Evolutionary conservation across 352 stramenopile genomes (phyloP), one percentile per base, ranked within the genome.

Genomic region (Phytophthora pseudosyringae): DNA sequence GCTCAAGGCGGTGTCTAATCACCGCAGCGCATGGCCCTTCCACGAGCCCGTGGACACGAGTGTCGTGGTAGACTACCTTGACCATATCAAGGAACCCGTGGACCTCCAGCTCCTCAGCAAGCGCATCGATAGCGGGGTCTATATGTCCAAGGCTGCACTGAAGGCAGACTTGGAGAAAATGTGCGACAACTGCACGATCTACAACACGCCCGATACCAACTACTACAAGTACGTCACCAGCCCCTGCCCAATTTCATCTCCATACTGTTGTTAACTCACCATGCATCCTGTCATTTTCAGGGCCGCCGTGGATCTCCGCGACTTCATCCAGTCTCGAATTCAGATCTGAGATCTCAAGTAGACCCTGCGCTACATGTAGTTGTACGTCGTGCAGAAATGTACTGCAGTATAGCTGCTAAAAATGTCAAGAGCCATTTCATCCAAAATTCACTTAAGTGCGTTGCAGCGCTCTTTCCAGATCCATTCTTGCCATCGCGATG

Each of bases 11-110:
- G 78, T 99, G 11, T 92, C 91, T 40, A 97, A 91, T 59, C 95
- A 99, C 69, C 91, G 97, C 36, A 98, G 95, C 59, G 86, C 97
- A 28, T 99, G 97, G 98, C 96, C 96, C 8, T 99, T 99, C 73
- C 91, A 97, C 32, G 96, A 99, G 65, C 97, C 98, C 0, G 98
- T 99, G 8, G 90, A 99, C 75, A 97, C 87, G 32, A 90, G 70
- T 43, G 85, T 98, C 48, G 97, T 99, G 2, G 82, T 95, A 8
- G 97, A 99, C 81, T 99, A 99, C 81, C 73, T 99, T 29, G 90
- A 98, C 18, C 88, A 98, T 56, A 97, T 99, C 52, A 98, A 97
- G 64, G 87, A 98, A 31, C 97, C 97, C 0, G 96, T 99, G n/a
- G 88, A 95, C 51, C 73, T 96, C 31, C 78, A 89, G 59, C 68